A percentile compares a stretch with the other conserved stretches of the same genome.
phyloP scores from a whole-genome alignment of 208 protist species.

The Trypanosoma theileri region DNA sequence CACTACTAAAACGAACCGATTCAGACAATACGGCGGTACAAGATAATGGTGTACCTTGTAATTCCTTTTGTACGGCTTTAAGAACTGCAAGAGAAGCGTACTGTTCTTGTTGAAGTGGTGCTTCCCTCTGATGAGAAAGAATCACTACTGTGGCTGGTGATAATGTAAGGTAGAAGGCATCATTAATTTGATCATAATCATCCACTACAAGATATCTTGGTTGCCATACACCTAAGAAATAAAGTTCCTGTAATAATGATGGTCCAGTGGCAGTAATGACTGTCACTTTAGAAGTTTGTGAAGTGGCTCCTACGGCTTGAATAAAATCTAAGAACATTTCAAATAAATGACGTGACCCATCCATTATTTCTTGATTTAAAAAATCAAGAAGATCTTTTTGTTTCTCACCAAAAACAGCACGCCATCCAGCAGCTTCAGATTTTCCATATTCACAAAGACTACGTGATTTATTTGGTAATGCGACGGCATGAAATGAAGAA shows the following conservation, averaged over 20 bases:
- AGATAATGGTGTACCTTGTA: constrained; percentile 42
- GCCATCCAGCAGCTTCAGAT: constrained; percentile 52
- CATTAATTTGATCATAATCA: constrained; percentile 66
- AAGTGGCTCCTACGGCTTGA: constrained; percentile 53
- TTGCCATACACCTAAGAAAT: constrained; percentile 67
- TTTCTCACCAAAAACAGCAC: constrained; percentile 58
- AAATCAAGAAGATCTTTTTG: constrained; percentile 54
- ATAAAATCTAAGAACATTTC: constrained; percentile 60
- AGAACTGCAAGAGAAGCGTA: constrained; percentile 43
- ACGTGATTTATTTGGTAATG: constrained; percentile 26
- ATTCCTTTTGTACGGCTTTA: constrained; percentile 42
- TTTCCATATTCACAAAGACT: constrained; percentile 23
- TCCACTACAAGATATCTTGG: constrained; percentile 68
- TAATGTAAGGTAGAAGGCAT: constrained; percentile 64
- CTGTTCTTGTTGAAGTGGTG: constrained; percentile 44
- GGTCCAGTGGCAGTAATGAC: constrained; percentile 41
- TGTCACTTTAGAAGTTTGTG: constrained; percentile 53
- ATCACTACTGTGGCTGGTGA: constrained; percentile 52
- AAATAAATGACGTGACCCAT: constrained; percentile 47
- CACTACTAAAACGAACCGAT: constrained; percentile 50
- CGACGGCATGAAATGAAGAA: constrained; percentile 13
- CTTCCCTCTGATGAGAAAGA: constrained; percentile 52
- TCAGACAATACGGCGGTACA: constrained; percentile 55
- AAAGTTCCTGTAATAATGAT: constrained; percentile 49
- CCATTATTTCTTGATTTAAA: constrained; percentile 41